A percentile compares a stretch with the other conserved stretches of the same genome.
phyloP scores from a whole-genome alignment of 2,329 filamentous ascomycete genomes.

The Stachybotrys elegans region DNA sequence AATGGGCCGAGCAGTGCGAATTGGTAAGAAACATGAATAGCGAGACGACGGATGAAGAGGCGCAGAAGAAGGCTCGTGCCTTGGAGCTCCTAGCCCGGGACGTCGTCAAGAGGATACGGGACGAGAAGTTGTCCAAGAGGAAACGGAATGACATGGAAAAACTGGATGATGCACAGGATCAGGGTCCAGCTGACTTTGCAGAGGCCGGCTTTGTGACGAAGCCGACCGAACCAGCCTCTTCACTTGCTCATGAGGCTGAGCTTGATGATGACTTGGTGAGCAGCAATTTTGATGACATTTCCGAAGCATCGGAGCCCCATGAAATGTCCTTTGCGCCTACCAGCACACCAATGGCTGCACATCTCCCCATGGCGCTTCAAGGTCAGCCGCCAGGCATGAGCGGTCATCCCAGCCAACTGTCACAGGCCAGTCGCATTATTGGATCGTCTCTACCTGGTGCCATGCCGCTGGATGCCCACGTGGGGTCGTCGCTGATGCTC shows the following conservation, averaged over 20 bases:
- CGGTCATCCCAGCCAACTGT: constrained; percentile 10
- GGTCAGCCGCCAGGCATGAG: constrained; percentile 13
- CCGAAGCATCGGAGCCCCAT: constrained; percentile 15
- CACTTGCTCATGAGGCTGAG: constrained; percentile 11
- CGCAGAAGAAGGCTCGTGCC: constrained; percentile 54
- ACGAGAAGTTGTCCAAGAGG: constrained; percentile 39
- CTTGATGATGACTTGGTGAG: constrained; percentile 13
- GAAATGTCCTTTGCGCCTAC: constrained; percentile 18
- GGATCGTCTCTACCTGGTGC: constrained; percentile 15
- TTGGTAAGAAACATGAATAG: constrained; percentile 47
- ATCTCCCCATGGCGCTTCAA: constrained; percentile 15
- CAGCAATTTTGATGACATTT: constrained; percentile 16
- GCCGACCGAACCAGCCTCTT: constrained; percentile 12
- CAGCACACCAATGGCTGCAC: constrained; percentile 11
- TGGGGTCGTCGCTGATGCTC: constrained; percentile 33
- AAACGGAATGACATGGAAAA: constrained; percentile 1
- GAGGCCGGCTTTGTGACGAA: too few species aligned
- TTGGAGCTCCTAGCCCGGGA: constrained; percentile 69
- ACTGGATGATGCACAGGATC: too few species aligned
- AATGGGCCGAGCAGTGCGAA: constrained; percentile 58
- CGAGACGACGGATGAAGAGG: constrained; percentile 45
- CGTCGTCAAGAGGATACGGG: constrained; percentile 70
- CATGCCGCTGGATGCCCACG: constrained; percentile 27
- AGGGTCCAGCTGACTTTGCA: too few species aligned
- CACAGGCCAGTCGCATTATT: constrained; percentile 18